Base-by-base conservation (phyloP, 139 green algal genomes). In the Diplosphaera chodatii region DNA sequence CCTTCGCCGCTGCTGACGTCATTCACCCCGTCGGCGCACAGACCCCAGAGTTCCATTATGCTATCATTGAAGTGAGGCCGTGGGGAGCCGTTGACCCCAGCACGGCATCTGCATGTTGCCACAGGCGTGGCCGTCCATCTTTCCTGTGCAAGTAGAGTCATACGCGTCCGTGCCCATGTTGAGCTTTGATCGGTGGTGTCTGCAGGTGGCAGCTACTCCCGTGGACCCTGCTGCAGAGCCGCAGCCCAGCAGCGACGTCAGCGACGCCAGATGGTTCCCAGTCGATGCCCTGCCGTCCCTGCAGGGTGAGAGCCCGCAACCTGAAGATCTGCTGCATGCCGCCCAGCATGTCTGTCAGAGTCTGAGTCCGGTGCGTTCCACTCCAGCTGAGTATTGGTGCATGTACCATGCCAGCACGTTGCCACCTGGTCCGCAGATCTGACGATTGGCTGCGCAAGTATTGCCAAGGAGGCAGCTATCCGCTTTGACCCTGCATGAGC, bases 11-110 rank as follows among this genome's bases (percentile, higher is more conserved):
- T 3, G 59, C 59, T 4, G 59, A 65, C 25, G n/a, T 32, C 8
- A 65, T 65, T 13, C 6, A 18, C 5, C 59, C n/a, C 16, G 25
- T 6, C 21, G 28, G 5, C 59, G 28, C 10, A 3, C 48, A 48
- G 55, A 28, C n/a, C 25, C 15, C 59, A 65, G 59, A 33, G 59
- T 65, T 65, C 59, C 59, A 65, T n/a, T 65, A 65, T 65, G 59
- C 59, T 15, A 31, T 65, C 27, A 65, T 65, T 21, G 59, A 65
- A n/a, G 59, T 32, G 25, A 65, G 25, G 28, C 59, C 16, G 4
- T 28, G 23, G 10, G 10, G 21, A 28, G 55, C 55, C 55, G 23
- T 63, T 4, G 22, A n/a, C n/a, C n/a, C n/a, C n/a, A n/a, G n/a
- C n/a, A 65, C 27, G 5, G 32, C n/a, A 32, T 25, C 55, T n/a